Percentiles rank a stretch among this genome's conserved stretches.
phyloP scores from a whole-genome alignment of 192 early-diverging fungal species.

The Coemansia sp. region DNA sequence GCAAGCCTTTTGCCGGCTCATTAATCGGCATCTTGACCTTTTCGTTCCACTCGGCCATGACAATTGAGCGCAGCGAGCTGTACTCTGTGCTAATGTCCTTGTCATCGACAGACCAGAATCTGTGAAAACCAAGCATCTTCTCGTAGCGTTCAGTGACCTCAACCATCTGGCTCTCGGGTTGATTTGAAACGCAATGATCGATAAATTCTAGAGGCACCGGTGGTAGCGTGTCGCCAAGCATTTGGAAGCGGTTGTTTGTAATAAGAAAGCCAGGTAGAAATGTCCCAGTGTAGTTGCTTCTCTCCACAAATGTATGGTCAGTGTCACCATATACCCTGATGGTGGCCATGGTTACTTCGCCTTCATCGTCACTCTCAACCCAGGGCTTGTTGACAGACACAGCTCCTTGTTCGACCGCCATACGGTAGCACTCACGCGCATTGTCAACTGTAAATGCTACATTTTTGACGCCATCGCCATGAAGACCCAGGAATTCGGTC shows the following conservation, averaged over 20 bases:
- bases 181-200: conserved; percentile 96
- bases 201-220: conserved; percentile 69
- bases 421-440: conserved; percentile 71
- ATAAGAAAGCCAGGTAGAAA: conserved; percentile 82
- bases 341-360: conserved; percentile 89
- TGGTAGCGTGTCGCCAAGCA: conserved; percentile 64
- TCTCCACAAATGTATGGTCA: conserved; percentile 94
- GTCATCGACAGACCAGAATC: conserved; percentile 99
- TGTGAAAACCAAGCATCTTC: conserved; percentile 89
- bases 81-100: conserved; percentile 93
- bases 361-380: conserved; percentile 80
- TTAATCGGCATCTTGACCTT: conserved; percentile 97
- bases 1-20: conserved; percentile 90
- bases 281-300: conserved; percentile 72
- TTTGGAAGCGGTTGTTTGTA: conserved; percentile 47
- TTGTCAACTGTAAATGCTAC: conserved; percentile 92
- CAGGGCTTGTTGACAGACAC: conserved; percentile 73
- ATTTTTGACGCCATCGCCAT: conserved; percentile 96
- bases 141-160: conserved; percentile 85
- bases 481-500: conserved; percentile 66
- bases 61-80: conserved; percentile 89
- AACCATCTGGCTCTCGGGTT: conserved; percentile 89
- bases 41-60: conserved; percentile 92
- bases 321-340: conserved; percentile 91
- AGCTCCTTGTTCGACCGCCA: conserved; percentile 85